Evolutionary conservation across 2,329 filamentous ascomycete genomes (phyloP).

Genomic region (Rutstroemia sp.): DNA sequence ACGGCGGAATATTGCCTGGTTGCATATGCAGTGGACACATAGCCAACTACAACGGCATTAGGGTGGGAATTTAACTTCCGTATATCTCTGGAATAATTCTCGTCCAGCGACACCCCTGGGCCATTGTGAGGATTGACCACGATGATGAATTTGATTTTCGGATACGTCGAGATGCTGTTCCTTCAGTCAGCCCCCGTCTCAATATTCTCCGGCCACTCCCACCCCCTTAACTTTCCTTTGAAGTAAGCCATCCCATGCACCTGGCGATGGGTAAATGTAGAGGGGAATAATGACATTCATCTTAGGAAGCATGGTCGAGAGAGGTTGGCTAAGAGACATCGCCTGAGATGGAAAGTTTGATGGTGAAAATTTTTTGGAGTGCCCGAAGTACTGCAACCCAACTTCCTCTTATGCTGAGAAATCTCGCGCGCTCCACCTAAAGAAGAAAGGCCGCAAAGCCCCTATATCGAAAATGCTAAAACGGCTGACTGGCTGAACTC

Average conservation of each 20-base stretch:
- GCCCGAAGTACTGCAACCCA: background rate
- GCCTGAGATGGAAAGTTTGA: background rate
- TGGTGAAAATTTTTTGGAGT: background rate
- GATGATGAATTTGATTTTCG: constrained; percentile 18
- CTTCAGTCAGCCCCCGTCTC: constrained; percentile 4
- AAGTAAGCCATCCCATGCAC: constrained; percentile 17
- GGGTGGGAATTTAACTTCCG: constrained; percentile 30
- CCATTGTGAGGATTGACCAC: constrained; percentile 26
- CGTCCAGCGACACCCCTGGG: constrained; percentile 30
- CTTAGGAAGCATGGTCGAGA: background rate
- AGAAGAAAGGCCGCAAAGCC: constrained; percentile 5
- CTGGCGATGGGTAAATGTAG: constrained; percentile 18
- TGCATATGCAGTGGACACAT: constrained; percentile 32
- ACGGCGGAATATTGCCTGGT: constrained; percentile 7
- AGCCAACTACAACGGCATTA: constrained; percentile 34
- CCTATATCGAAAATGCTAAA: constrained; percentile 4
- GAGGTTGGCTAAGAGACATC: background rate
- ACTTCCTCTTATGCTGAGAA: constrained; percentile 1
- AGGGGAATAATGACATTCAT: constrained; percentile 19
- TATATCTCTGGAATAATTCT: constrained; percentile 29
- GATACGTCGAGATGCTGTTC: constrained; percentile 12
- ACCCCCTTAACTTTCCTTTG: constrained; percentile 10
- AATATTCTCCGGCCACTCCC: background rate
- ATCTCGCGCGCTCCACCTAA: background rate
- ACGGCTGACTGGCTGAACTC: constrained; percentile 1